Conservation (phyloP, 495 filamentous ascomycete species). For the Hypoxylon cercidicola region DNA sequence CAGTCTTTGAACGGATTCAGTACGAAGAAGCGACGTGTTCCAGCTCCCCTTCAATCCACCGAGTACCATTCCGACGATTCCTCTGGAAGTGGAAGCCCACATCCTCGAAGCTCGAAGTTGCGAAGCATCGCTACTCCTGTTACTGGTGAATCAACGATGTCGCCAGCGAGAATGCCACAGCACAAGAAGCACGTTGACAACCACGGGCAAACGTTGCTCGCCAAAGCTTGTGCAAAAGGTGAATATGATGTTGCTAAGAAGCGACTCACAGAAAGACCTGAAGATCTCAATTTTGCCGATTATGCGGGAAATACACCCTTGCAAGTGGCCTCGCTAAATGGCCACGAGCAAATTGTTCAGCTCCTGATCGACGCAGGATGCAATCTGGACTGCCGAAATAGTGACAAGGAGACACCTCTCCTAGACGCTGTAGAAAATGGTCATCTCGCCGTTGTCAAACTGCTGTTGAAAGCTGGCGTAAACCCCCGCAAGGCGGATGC, state of each 20-base stretch:
- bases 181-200: slow-evolving; percentile 87
- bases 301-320: slow-evolving; percentile 94
- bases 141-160: slow-evolving; percentile 65
- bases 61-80: slow-evolving; percentile 80
- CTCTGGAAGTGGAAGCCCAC: slow-evolving; percentile 74
- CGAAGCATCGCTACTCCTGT: slow-evolving; percentile 70
- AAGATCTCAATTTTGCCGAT: slow-evolving; percentile 88
- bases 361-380: slow-evolving; percentile 83
- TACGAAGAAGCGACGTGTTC: slow-evolving; percentile 66
- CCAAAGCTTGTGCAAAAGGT: slow-evolving; percentile 82
- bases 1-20: slow-evolving; percentile 62
- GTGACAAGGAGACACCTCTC: slow-evolving; percentile 91
- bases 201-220: slow-evolving; percentile 84
- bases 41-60: slow-evolving; percentile 67
- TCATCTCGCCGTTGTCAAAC: slow-evolving; percentile 87
- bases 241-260: slow-evolving; percentile 76
- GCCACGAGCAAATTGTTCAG: slow-evolving; percentile 82
- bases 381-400: slow-evolving; percentile 78
- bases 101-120: slow-evolving; percentile 72
- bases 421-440: slow-evolving; percentile 97
- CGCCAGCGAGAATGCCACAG: slow-evolving; percentile 71
- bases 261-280: slow-evolving; percentile 77
- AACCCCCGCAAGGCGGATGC: slow-evolving; percentile 89
- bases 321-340: slow-evolving; percentile 88
- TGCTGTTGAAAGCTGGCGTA: slow-evolving; percentile 84